These are phyloP conservation scores for Mentha longifolia DNA, from an alignment of 257 asterid species.

Conservation along the genomic window DNA sequence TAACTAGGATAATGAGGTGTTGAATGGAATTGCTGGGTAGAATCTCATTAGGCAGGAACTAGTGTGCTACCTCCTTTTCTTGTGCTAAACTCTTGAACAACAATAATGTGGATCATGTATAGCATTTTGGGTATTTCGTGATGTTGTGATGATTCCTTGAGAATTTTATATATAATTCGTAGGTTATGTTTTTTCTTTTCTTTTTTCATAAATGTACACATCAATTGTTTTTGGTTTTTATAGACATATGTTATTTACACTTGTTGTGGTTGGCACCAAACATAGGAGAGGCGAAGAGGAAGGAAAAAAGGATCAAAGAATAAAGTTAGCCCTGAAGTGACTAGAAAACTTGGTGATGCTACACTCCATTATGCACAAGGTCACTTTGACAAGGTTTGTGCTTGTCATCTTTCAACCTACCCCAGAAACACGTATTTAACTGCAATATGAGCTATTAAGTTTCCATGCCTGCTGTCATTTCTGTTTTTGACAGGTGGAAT, in stretches of 20 bases:
- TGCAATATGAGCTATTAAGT: background rate
- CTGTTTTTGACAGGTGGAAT: background rate
- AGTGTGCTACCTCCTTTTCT: conserved; percentile 7
- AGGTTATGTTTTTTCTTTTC: no score
- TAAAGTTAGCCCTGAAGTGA: conserved; percentile 62
- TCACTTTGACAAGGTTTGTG: conserved; percentile 68
- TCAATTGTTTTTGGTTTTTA: conserved; percentile 2
- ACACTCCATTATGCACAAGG: conserved; percentile 73
- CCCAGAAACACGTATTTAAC: background rate
- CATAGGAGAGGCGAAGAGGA: conserved; percentile 60
- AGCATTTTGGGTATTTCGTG: no score
- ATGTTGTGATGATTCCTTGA: no score
- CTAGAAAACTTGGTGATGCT: conserved; percentile 81
- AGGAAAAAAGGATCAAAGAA: conserved; percentile 70
- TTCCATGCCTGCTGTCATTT: background rate
- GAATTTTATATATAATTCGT: no score
- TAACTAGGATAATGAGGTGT: conserved; percentile 6
- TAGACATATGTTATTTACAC: background rate
- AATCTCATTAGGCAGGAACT: background rate
- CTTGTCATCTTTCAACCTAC: conserved; percentile 3
- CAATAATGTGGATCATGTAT: no score
- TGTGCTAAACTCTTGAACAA: background rate
- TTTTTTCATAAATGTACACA: conserved; percentile 4
- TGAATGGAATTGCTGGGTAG: conserved; percentile 9
- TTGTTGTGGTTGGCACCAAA: conserved; percentile 25